Percentiles rank a stretch among this genome's conserved stretches.
phyloP scores from a whole-genome alignment of 176 grass and related monocot genomes.

The Dactylis glomerata region DNA sequence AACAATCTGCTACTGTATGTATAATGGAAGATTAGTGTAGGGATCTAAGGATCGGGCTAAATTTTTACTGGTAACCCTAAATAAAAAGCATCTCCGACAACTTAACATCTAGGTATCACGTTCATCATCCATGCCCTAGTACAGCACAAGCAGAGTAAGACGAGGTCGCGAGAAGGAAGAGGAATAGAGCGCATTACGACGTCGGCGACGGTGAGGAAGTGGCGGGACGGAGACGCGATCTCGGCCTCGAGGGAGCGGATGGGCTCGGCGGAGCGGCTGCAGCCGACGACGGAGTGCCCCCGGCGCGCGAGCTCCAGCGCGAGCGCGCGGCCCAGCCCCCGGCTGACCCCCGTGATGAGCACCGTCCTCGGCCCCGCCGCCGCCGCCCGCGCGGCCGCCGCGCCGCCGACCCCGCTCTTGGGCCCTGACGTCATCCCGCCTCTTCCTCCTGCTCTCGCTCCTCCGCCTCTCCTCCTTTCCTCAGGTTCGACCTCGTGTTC shows the following conservation, averaged over 20 bases:
- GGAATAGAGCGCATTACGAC: conserved; percentile 38
- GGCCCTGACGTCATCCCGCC: conserved; percentile 38
- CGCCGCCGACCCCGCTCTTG: conserved; percentile 37
- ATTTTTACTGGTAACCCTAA: neutral
- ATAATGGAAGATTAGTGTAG: neutral
- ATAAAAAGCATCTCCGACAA: neutral
- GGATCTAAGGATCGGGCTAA: neutral
- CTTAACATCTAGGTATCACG: conserved; percentile 4
- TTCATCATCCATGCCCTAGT: neutral
- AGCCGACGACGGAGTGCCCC: conserved; percentile 76
- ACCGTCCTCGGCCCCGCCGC: conserved; percentile 60
- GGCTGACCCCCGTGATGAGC: conserved; percentile 81
- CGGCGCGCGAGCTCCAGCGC: conserved; percentile 71
- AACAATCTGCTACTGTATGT: neutral
- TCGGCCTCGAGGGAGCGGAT: conserved; percentile 67
- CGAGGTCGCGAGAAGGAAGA: too few relatives aligned
- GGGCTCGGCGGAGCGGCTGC: conserved; percentile 71
- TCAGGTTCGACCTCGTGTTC: neutral
- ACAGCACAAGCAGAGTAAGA: neutral
- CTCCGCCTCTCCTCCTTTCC: neutral
- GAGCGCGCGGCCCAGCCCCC: conserved; percentile 80
- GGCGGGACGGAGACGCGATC: conserved; percentile 56
- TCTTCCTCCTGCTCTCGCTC: neutral
- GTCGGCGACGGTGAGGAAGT: conserved; percentile 70
- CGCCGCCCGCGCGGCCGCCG: conserved; percentile 43